Evolutionary conservation across 495 filamentous ascomycete species (phyloP).

Genomic region (Lepidopterella palustris): DNA sequence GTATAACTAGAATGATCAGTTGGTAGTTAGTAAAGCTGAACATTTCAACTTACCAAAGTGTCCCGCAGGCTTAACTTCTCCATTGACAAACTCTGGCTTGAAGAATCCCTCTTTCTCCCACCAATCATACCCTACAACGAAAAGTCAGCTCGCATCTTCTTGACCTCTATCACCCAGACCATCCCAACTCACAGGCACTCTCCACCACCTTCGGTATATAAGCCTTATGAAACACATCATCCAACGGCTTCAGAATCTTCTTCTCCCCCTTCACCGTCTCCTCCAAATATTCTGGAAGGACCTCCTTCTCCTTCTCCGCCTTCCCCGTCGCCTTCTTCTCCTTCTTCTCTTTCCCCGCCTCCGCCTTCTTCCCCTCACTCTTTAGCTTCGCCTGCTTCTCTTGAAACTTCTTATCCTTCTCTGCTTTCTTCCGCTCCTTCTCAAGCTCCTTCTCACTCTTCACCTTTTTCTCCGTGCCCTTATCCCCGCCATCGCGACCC

Average conservation of each 20-base stretch:
- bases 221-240: conserved; percentile 42
- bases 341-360: conserved; percentile 45
- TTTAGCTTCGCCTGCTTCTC: conserved; percentile 51
- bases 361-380: conserved; percentile 30
- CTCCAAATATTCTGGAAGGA: conserved; percentile 36
- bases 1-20: too few species aligned
- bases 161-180: too few species aligned
- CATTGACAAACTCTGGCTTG: conserved; percentile 63
- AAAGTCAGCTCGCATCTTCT: too few species aligned
- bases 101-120: conserved; percentile 64
- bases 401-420: conserved; percentile 54
- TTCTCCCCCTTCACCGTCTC: conserved; percentile 38
- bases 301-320: conserved; percentile 29
- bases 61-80: conserved; percentile 60
- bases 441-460: conserved; percentile 46
- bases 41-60: too few species aligned
- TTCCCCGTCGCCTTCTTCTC: conserved; percentile 47
- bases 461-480: conserved; percentile 33
- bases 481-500: conserved; percentile 36
- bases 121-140: conserved; percentile 55
- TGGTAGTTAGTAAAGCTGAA: too few species aligned
- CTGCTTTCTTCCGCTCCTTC: conserved; percentile 53
- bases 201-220: conserved; percentile 54
- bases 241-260: conserved; percentile 39
- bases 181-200: too few species aligned